Evolutionary conservation across 306 rosid species (phyloP).

Genomic region (Cucurbita moschata): DNA sequence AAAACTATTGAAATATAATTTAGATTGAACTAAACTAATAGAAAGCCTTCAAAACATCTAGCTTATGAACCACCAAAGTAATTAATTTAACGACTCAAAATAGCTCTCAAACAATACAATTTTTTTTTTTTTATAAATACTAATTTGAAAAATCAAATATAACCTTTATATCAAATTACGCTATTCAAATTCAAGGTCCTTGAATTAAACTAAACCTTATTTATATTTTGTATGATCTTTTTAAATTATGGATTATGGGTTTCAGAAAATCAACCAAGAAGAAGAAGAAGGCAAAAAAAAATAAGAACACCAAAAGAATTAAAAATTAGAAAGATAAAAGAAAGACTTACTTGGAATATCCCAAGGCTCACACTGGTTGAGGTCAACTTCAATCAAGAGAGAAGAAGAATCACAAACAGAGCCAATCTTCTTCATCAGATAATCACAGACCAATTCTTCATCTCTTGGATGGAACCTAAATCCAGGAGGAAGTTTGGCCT

Average conservation of each 20-base stretch:
- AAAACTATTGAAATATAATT: too few relatives aligned
- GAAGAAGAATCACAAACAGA: constrained; percentile 24
- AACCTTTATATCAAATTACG: neutral
- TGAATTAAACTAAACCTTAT: neutral
- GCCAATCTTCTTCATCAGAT: constrained; percentile 54
- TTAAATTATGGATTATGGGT: neutral
- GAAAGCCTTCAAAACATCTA: neutral
- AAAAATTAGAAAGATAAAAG: neutral
- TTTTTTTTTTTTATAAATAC: neutral
- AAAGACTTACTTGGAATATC: constrained; percentile 65
- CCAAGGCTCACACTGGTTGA: constrained; percentile 94
- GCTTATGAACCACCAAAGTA: too few relatives aligned
- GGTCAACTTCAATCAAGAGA: constrained; percentile 83
- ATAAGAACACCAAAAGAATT: too few relatives aligned
- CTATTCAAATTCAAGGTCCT: neutral
- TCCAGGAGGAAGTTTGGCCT: constrained; percentile 77
- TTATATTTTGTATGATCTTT: neutral
- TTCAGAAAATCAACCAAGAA: neutral
- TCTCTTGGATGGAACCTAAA: constrained; percentile 92
- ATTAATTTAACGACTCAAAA: neutral
- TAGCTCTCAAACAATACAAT: neutral
- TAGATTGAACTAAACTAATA: too few relatives aligned
- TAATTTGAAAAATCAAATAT: neutral
- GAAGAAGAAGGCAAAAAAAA: neutral
- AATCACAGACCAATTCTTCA: constrained; percentile 85